Evolutionary conservation across 1,284 basidiomycete genomes (phyloP), one percentile per base, ranked within the genome.

Genomic region (Apiotrichum veenhuisii): DNA sequence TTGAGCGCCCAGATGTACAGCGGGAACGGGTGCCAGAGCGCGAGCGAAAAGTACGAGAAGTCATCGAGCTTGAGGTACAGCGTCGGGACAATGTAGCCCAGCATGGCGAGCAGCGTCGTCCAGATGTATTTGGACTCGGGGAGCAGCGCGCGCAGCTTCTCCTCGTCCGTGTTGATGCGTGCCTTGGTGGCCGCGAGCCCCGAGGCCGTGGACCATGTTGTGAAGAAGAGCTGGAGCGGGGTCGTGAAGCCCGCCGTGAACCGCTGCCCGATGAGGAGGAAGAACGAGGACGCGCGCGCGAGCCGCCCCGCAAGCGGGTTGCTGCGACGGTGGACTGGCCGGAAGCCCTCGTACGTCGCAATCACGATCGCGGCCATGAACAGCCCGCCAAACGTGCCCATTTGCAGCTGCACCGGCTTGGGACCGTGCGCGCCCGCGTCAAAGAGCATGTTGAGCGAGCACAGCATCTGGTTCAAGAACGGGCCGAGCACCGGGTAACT

Each of bases 21-120:
- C 2, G 60, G 60, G 60, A 62, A 62, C 3, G 54, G 54, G 37
- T 62, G 60, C 60, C 60, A 62, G 34, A 56, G 18, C 5, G 48
- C 20, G 23, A 62, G 47, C 4, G 56, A 43, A n/a, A 14, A 20
- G 51, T 51, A 62, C 12, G 26, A 18, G 20, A 40, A 54, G 12
- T 44, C 27, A 30, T 42, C 18, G n/a, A 8, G 1, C 23, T 51
- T 34, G 11, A 54, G n/a, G 41, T 33, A 47, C 9, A 55, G 33
- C n/a, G 54, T 42, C 4, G 60, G 54, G 1, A 37, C 26, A 9
- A 53, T 7, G 18, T 48, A 51, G 14, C 58, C 58, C 22, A 49
- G 12, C 2, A 38, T 12, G 4, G 43, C 36, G 26, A 40, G 33
- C 23, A 57, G 43, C 25, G 52, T 44, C 9, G 52, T 22, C 58